Evolutionary conservation across 495 filamentous ascomycete species (phyloP), one percentile per base, ranked within the genome.

Genomic region (Penicillium psychrofluorescens): DNA sequence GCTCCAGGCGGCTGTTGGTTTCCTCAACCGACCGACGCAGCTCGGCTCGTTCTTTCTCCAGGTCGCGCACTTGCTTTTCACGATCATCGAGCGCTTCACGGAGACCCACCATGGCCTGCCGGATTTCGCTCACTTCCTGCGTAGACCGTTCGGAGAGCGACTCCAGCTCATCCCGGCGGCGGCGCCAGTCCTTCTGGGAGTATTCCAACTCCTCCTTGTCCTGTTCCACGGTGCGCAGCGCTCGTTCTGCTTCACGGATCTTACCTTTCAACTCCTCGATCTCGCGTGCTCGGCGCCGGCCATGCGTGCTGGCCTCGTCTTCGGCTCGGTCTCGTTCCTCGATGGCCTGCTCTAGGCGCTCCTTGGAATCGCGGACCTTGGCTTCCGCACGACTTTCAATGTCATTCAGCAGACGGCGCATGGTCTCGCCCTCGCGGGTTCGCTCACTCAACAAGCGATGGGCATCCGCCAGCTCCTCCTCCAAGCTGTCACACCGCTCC

Each of bases 321-420:
- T 97, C 92, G 11, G 88, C 85, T 11, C 88, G 80, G 54, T 97
- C 94, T 27, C 91, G 79, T 65, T 97, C 92, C 58, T 96, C 89
- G 38, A 91, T 74, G 0, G 88, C 88, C 0, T 83, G 71, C 46
- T 97, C 92, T 80, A 96, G 85, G 12, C 81, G 77, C 52, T 90
- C 84, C 54, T 89, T 84, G 79, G 95, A 90, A 50, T 97, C 94
- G 27, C 86, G 79, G 6, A 88, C 74, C 55, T 87, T 85, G 31
- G 72, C 67, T 31, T 95, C 90, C 9, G 92, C 76, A 34, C 88
- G 76, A 43, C 84, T 75, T 58, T 96, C 90, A 15, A 88, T 88
- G 44, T 97, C 92, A 36, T 81, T 83, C 7, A 98, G 72, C 38
- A 97, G 71, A 16, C 89, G 75, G 32, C 92, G 78, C 91, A 98